Evolutionary conservation across 2,329 filamentous ascomycete genomes (phyloP), one percentile per base, ranked within the genome.

Genomic region (Thelonectria olida): DNA sequence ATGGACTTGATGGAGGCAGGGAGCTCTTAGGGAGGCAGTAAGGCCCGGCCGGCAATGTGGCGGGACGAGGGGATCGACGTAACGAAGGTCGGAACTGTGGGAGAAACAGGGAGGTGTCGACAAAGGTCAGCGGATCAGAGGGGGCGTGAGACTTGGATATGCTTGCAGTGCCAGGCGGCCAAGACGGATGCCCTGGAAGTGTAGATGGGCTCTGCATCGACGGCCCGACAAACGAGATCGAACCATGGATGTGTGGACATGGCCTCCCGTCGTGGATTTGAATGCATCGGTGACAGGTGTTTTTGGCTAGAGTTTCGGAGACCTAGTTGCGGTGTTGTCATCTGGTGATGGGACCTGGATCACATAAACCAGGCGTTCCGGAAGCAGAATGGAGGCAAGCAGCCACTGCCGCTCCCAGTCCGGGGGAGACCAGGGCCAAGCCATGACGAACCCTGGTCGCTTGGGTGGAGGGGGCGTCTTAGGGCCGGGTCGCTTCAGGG

Each of bases 201-300:
- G 36, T 48, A 47, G 64, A 61, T 51, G 57, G 58, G 61, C 57
- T 64, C 58, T 55, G 66, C 56, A 59, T 56, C 39, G 51, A 54
- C 67, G 68, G 67, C 58, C 68, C 67, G 68, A 60, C 61, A 57
- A 54, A 69, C 63, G 64, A 60, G 58, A 62, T 48, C 36, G 41
- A 49, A 36, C 44, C 31, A 58, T 49, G 42, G 41, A 6, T 39
- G 20, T 28, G 52, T 19, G 44, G 42, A 31, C 19, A 36, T 50
- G 36, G 42, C 10, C 25, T 31, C 22, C 20, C 22, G 41, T 36
- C 25, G 54, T 36, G 23, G 47, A 38, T 5, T 36, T 36, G 34
- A 38, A 19, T 34, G 45, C 45, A 20, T 34, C 25, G 27, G 25
- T 20, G 45, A 8, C 23, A n/a, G 45, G 45, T 34, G n/a, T 34